phyloP scores from a whole-genome alignment of 805 yeast genomes.

The Suhomyces prunicola region DNA sequence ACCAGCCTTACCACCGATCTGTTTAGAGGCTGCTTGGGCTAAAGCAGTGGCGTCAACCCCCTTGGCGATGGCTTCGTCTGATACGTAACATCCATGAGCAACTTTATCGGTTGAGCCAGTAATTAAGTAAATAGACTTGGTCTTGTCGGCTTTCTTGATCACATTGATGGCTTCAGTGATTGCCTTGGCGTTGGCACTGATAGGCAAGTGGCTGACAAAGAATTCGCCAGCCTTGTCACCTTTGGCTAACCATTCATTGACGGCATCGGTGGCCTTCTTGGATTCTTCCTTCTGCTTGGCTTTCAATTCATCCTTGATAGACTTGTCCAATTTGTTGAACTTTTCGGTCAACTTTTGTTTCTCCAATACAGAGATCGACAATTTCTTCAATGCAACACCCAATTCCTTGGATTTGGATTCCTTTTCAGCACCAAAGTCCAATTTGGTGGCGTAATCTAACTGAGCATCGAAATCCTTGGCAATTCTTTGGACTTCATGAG shows the following conservation, averaged over 20 bases:
- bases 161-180: slow-evolving; percentile 87
- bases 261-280: slow-evolving; percentile 74
- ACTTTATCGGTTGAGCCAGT: slow-evolving; percentile 73
- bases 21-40: slow-evolving; percentile 64
- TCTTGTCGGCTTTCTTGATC: slow-evolving; percentile 72
- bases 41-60: slow-evolving; percentile 75
- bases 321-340: slow-evolving; percentile 77
- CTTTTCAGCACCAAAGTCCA: slow-evolving; percentile 72
- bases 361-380: slow-evolving; percentile 75
- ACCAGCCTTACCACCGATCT: slow-evolving; percentile 96
- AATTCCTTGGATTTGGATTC: slow-evolving; percentile 80
- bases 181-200: slow-evolving; percentile 86
- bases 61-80: slow-evolving; percentile 63
- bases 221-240: slow-evolving; percentile 49
- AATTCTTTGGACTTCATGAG: slow-evolving; percentile 82
- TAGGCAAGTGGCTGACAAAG: slow-evolving; percentile 65
- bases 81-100: slow-evolving; percentile 92
- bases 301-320: slow-evolving; percentile 84
- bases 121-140: slow-evolving; percentile 73
- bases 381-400: slow-evolving; percentile 79
- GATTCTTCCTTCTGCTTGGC: slow-evolving; percentile 84
- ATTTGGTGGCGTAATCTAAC: slow-evolving; percentile 55
- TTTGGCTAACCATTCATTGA: slow-evolving; percentile 60
- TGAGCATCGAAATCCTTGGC: slow-evolving; percentile 68
- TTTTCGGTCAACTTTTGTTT: slow-evolving; percentile 73